A percentile compares a stretch with the other conserved stretches of the same genome.
Conservation (phyloP, 2,329 filamentous ascomycete species). For the Pyricularia sp. region DNA sequence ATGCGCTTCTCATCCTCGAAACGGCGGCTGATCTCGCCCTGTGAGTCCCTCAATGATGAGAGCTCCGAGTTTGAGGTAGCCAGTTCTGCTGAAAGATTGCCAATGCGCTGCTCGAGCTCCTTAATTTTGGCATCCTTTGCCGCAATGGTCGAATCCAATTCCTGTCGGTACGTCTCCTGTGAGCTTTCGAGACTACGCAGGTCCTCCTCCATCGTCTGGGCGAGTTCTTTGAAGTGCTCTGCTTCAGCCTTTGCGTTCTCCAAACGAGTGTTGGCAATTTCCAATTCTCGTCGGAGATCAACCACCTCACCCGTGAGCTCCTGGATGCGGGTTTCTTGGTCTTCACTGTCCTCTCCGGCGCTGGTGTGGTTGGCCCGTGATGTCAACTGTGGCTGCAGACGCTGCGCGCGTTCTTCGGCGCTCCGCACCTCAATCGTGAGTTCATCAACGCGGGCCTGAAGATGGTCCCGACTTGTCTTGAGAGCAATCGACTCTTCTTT, state of each 20-base stretch:
- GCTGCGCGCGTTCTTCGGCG: conserved; percentile 74
- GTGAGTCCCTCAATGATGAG: conserved; percentile 63
- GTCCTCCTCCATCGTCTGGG: conserved; percentile 77
- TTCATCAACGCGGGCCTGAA: conserved; percentile 81
- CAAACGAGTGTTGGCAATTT: conserved; percentile 66
- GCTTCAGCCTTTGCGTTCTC: conserved; percentile 69
- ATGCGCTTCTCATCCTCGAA: conserved; percentile 72
- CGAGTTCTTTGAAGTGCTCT: conserved; percentile 80
- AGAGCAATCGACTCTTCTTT: conserved; percentile 77
- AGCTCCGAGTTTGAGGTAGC: conserved; percentile 71
- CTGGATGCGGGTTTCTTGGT: conserved; percentile 51
- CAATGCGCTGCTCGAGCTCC: conserved; percentile 70
- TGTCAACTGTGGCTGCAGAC: conserved; percentile 68
- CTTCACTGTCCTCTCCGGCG: conserved; percentile 25
- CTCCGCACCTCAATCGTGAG: conserved; percentile 76
- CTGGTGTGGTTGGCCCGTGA: conserved; percentile 34
- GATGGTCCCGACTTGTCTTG: conserved; percentile 79
- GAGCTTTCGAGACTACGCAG: conserved; percentile 66
- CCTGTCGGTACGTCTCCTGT: conserved; percentile 76
- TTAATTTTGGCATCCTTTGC: conserved; percentile 70
- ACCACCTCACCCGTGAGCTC: conserved; percentile 74
- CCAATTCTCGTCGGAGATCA: conserved; percentile 76
- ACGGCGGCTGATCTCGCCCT: conserved; percentile 57
- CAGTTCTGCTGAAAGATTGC: conserved; percentile 74
- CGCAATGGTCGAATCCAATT: conserved; percentile 62